Base-by-base conservation (phyloP, 1,139 yeast species). In the Geotrichum bryndzae region DNA sequence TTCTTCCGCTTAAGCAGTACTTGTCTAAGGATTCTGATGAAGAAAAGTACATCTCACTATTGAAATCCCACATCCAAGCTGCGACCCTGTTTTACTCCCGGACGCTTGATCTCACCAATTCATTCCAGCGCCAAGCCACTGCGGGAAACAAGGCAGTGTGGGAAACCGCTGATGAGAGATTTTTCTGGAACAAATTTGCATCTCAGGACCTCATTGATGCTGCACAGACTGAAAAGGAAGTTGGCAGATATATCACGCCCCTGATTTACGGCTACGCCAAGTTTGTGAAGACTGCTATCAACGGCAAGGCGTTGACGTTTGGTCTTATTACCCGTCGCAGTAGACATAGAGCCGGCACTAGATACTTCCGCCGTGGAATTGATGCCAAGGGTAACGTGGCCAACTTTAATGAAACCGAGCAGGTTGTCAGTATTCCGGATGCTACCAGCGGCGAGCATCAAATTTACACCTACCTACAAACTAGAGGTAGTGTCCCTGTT, bases 401-500 rank as follows among this genome's bases (percentile, higher is more conserved):
- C 66, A 94, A 94, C 73, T 94, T 86, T 78, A 94, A 94, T 75
- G 99, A 95, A 76, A 92, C 97, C 2, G 99, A 95, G 76, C 99
- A 95, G 75, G 72, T 94, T 38, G 76, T 92, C 65, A 75, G 85
- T 35, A 78, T 85, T 23, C 64, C 61, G 6, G 29, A 51, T 6
- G 33, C 27, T n/a, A 54, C 51, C 31, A 78, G 79, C 60, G 55
- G 57, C n/a, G 46, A 33, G 10, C 18, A 18, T 4, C 51, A 15
- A 68, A 69, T n/a, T 67, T 71, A 22, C 73, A 69, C 45, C 77
- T 77, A 59, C 73, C 25, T 60, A 23, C 62, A 60, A 53, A 92
- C 95, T 3, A 84, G 99, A 77, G 99, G 99, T 33, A 89, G 96
- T 2, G 98, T 94, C 31, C 99, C 99, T 7, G 94, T 90, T n/a